Evolutionary conservation across 2,329 filamentous ascomycete genomes (phyloP), one percentile per base, ranked within the genome.

Genomic region (Juglanconis sp.): DNA sequence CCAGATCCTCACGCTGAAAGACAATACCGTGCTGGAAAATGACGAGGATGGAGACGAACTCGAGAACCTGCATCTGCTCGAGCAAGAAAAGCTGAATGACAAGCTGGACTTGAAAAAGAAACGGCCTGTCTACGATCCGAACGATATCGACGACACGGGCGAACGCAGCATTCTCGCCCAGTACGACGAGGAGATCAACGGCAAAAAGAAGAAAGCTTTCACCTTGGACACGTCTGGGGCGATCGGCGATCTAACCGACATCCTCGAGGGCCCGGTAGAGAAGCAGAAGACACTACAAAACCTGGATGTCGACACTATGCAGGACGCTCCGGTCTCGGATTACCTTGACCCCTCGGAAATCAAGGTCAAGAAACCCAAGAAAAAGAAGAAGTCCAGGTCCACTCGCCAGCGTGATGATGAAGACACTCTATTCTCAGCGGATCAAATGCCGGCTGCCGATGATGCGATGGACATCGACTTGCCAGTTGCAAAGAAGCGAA

Each of bases 321-420:
- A 54, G 67, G 86, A 90, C 48, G 80, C 84, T 8, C 87, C 87
- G 1, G 78, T 84, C 15, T 96, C 93, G 17, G 95, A 99, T 72
- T 99, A 99, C 72, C 80, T 96, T 65, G 92, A 96, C 63, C 77
- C 88, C 15, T 90, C 90, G 1, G 89, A 95, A 67, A 85, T 97
- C 69, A 99, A 97, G 74, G 84, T 98, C 64, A 96, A 92, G 77
- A 99, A 96, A 73, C 88, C 91, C 0, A 97, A 96, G 76, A 97
- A 87, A 74, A 96, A 94, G 78, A 95, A 94, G 76, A 95, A 94
- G 76, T 83, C 86, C 36, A 94, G 92, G 73, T 81, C 85, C 31
- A 91, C 89, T 2, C 82, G 90, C 54, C 86, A 90, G 70, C 89
- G 88, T 66, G 85, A 87, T 47, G 85, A 87, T 35, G 85, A 88